Evolutionary conservation across 257 asterid genomes (phyloP).

Genomic region (Verbena officinalis): DNA sequence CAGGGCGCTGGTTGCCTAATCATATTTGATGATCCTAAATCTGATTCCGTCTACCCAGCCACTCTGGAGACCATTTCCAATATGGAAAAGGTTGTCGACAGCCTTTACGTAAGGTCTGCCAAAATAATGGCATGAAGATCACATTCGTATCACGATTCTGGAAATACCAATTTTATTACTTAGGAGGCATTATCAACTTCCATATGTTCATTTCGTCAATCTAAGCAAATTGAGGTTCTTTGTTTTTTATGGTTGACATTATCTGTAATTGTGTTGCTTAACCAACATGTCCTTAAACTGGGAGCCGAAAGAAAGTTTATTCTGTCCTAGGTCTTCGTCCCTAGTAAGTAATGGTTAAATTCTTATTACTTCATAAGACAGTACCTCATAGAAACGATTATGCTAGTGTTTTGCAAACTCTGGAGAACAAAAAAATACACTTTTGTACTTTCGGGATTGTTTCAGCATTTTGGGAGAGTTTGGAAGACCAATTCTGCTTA

Average conservation of each 20-base stretch:
- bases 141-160: not conserved
- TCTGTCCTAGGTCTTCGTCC: not conserved
- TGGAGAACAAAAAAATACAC: no score
- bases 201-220: not conserved
- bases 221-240: not conserved
- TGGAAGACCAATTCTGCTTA: no score
- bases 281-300: not conserved
- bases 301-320: not conserved
- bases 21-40: constrained; percentile 58
- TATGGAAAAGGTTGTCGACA: constrained; percentile 71
- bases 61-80: constrained; percentile 57
- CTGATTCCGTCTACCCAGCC: constrained; percentile 56
- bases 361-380: not conserved
- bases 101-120: constrained; percentile 64
- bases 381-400: not conserved
- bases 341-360: not conserved
- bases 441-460: no score
- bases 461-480: no score
- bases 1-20: constrained; percentile 68
- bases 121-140: constrained; percentile 59
- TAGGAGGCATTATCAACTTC: no score
- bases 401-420: no score
- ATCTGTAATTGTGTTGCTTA: no score
- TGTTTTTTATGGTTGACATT: no score
- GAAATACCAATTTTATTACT: not conserved